A percentile compares a stretch with the other conserved stretches of the same genome.
These are phyloP conservation scores for Hypoxylon fragiforme DNA, from an alignment of 495 filamentous ascomycete species.

Conservation along the genomic window DNA sequence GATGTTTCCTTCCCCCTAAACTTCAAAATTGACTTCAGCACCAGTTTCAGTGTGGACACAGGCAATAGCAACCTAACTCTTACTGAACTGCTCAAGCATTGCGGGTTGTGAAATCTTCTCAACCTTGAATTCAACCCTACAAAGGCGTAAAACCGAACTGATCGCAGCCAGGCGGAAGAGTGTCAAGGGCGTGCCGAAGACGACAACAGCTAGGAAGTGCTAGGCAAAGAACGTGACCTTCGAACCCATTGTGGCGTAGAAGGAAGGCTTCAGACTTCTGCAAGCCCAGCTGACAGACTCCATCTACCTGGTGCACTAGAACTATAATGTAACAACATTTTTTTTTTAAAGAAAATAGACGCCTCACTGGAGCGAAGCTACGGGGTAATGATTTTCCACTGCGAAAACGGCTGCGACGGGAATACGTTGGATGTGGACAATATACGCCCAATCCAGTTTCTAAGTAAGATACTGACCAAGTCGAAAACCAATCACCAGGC, in stretches of 20 bases:
- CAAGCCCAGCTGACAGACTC: background rate
- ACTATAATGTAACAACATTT: background rate
- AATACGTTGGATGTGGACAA: background rate
- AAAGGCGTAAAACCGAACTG: background rate
- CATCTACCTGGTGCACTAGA: background rate
- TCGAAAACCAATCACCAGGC: background rate
- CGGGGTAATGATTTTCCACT: background rate
- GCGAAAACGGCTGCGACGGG: background rate
- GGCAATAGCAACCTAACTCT: no score
- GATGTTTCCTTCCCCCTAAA: no score
- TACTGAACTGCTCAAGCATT: no score
- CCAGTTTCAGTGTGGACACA: no score
- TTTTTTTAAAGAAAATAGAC: background rate
- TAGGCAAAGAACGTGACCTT: background rate
- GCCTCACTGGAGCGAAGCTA: background rate
- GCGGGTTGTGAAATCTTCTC: no score
- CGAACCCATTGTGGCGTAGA: background rate
- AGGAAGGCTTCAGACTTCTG: background rate
- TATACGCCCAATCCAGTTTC: background rate
- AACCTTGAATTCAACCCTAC: no score
- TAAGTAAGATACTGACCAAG: background rate
- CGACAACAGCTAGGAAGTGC: background rate
- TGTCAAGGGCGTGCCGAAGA: background rate
- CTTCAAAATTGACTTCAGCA: no score
- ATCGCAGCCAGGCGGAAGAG: background rate